Evolutionary conservation across 192 early-diverging fungal genomes (phyloP), one percentile per base, ranked within the genome.

Genomic region (Funneliformis mosseae): DNA sequence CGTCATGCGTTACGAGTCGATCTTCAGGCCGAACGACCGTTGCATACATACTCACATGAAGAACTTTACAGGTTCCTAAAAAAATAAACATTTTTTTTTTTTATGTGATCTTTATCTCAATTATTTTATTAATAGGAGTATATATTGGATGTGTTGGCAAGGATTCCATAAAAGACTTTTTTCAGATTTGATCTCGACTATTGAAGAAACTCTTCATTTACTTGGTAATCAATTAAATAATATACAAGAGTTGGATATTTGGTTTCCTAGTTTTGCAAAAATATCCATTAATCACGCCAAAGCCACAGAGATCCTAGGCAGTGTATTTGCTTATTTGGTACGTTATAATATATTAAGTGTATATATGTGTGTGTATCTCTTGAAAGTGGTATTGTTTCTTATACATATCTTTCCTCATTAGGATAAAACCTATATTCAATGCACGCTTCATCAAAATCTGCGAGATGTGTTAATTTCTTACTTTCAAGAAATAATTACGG

Each of bases 121-220:
- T 45, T 59, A 42, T 72, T 18, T 33, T 33, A 33, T 33, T 33
- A 0, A 2, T 68, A 81, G 81, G 25, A 69, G 63, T 38, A 81
- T 81, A 68, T 81, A 81, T 71, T 81, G 81, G 81, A 77, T 77
- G 46, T 81, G 81, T 77, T 81, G 74, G 81, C 74, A 77, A 72
- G 81, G 81, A 43, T 77, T 76, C 25, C 70, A 76, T 25, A 77
- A 77, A 70, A 59, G 48, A 63, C 45, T 81, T 12, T 76, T 69
- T 50, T 18, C 10, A 27, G 81, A 81, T 55, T 39, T 81, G 27
- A 66, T 8, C 4, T 59, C 25, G 21, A 10, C 59, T 11, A 76
- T 76, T 10, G 61, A 59, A 60, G 76, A 77, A 63, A 81, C 75
- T 28, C 21, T 81, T 4, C 23, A 23, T 4, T 10, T 28, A n/a